These are phyloP conservation scores for Vitis rupestris DNA, from an alignment of 164 flowering plant genomes.

Conservation along the genomic window DNA sequence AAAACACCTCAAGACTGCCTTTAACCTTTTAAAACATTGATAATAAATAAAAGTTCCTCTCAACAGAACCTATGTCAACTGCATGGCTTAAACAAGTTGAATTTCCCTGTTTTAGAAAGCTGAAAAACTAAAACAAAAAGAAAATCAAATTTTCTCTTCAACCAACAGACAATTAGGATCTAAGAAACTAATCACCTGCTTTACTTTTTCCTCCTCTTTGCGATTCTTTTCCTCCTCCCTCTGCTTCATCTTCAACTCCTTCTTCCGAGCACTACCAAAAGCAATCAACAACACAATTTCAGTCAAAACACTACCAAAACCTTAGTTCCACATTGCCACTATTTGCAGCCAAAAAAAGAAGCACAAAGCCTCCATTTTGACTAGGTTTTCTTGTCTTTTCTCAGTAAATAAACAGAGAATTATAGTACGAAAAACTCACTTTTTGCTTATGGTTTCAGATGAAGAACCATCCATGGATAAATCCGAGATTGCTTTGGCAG, in stretches of 20 bases:
- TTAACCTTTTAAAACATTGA: no score
- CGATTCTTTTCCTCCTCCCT: conserved; percentile 59
- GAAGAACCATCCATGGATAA: conserved; percentile 25
- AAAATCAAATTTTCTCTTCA: not conserved
- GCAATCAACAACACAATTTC: not conserved
- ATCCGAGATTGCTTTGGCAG: conserved; percentile 24
- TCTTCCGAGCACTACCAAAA: conserved; percentile 50
- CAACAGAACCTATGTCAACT: no score
- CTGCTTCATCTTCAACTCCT: conserved; percentile 51
- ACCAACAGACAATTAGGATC: not conserved
- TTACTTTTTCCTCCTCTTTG: conserved; percentile 54
- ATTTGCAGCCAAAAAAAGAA: not conserved
- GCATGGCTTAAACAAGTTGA: no score
- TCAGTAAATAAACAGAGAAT: not conserved
- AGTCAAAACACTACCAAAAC: not conserved
- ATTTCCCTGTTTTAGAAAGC: no score
- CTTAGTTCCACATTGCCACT: no score
- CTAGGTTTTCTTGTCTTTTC: not conserved
- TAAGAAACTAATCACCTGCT: conserved; percentile 11
- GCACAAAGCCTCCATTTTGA: not conserved
- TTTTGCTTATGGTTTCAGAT: conserved; percentile 41
- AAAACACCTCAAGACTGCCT: no score
- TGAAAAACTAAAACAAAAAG: not conserved
- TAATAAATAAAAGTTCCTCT: no score
- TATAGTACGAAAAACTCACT: conserved; percentile 26